Conservation (phyloP, 2,329 filamentous ascomycete genomes). For the Phaeomoniella chlamydospora region DNA sequence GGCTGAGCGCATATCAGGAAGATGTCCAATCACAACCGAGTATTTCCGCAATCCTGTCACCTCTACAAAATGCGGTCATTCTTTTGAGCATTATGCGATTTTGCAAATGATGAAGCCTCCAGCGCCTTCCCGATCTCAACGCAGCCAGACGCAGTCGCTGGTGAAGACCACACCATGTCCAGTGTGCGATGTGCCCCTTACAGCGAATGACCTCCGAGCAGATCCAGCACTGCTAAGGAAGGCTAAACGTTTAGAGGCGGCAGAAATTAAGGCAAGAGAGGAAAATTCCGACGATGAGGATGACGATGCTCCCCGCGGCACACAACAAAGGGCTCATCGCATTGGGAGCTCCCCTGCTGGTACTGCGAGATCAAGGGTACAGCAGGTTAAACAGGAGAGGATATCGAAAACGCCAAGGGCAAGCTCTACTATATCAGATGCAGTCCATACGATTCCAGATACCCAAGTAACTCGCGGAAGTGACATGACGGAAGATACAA, state of each 20-base stretch:
- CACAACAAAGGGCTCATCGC: not conserved
- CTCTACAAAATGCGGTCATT: conserved; percentile 33
- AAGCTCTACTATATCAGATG: not conserved
- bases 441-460: not conserved
- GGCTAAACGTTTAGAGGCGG: conserved; percentile 19
- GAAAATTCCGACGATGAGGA: conserved; percentile 17
- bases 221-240: conserved; percentile 24
- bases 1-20: conserved; percentile 27
- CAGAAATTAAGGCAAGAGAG: conserved; percentile 13
- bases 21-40: conserved; percentile 32
- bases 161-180: conserved; percentile 20
- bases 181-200: conserved; percentile 23
- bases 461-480: not conserved
- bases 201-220: conserved; percentile 20
- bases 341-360: not conserved
- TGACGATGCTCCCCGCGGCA: conserved; percentile 1
- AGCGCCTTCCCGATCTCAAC: conserved; percentile 7
- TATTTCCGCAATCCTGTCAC: conserved; percentile 30
- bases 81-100: conserved; percentile 32
- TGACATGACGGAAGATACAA: not conserved
- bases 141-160: not conserved
- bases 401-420: not conserved
- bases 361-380: not conserved
- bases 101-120: conserved; percentile 23
- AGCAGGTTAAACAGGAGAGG: not conserved